A percentile compares a stretch with the other conserved stretches of the same genome.
phyloP scores from a whole-genome alignment of 768 basidiomycete species.

The Dacryopinax primogenitus region DNA sequence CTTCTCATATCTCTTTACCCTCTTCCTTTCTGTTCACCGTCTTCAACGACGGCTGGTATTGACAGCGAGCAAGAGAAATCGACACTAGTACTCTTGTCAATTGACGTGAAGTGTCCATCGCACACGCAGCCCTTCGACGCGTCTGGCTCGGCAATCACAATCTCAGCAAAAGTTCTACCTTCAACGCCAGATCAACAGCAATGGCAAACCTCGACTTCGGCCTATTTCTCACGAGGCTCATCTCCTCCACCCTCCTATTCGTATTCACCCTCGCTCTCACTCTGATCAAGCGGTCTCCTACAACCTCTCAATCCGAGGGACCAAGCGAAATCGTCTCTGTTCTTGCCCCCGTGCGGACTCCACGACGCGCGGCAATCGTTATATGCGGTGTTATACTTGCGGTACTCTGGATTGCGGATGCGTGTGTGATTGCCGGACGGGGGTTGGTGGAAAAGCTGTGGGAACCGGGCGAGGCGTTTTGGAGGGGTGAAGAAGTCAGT shows the following conservation, averaged over 20 bases:
- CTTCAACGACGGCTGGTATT: constrained; percentile 4
- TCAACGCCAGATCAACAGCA: neutral
- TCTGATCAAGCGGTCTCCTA: constrained; percentile 12
- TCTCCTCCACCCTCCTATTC: constrained; percentile 20
- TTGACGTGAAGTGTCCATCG: neutral
- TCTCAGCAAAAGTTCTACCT: neutral
- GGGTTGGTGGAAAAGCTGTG: constrained; percentile 54
- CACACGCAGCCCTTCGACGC: neutral
- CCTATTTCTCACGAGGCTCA: neutral
- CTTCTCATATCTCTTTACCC: no score
- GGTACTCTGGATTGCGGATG: constrained; percentile 67
- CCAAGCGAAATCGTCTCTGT: constrained; percentile 55
- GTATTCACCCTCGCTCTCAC: constrained; percentile 16
- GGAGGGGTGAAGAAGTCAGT: constrained; percentile 14
- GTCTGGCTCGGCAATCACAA: neutral
- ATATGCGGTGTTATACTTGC: constrained; percentile 53
- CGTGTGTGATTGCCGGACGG: constrained; percentile 52
- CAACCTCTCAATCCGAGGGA: constrained; percentile 21
- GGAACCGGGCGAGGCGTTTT: constrained; percentile 27
- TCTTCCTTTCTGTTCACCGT: neutral
- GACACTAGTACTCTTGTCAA: neutral
- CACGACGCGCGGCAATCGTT: constrained; percentile 66
- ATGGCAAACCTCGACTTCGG: neutral
- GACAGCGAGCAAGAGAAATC: neutral
- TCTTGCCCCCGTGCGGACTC: constrained; percentile 56